A percentile compares a stretch with the other conserved stretches of the same genome.
These are phyloP conservation scores for Russula foetens DNA, from an alignment of 768 basidiomycete genomes.

Conservation along the genomic window DNA sequence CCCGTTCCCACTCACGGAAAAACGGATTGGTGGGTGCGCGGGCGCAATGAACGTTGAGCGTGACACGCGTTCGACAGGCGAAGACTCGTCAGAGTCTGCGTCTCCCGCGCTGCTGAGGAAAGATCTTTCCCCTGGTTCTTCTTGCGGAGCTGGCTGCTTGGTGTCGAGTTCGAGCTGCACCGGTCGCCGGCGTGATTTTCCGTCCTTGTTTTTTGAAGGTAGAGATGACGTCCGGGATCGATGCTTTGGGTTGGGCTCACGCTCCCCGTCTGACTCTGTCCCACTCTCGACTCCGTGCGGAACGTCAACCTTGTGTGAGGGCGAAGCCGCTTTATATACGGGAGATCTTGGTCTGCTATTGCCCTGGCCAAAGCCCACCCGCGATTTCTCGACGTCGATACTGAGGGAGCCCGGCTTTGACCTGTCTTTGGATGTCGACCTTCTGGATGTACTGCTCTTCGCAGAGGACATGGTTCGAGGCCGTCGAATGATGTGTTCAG, in stretches of 20 bases:
- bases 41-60: constrained; percentile 79
- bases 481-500: background rate
- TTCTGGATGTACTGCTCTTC: constrained; percentile 17
- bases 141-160: constrained; percentile 19
- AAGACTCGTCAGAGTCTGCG: constrained; percentile 38
- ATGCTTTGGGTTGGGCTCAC: constrained; percentile 30
- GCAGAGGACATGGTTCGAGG: background rate
- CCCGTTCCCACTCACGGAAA: constrained; percentile 77
- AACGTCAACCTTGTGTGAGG: constrained; percentile 58
- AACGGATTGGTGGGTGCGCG: constrained; percentile 83
- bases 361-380: background rate
- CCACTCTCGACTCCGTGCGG: constrained; percentile 68
- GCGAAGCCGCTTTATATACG: constrained; percentile 41
- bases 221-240: background rate
- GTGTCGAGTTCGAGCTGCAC: constrained; percentile 29
- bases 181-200: constrained; percentile 10
- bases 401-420: constrained; percentile 22
- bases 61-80: constrained; percentile 58
- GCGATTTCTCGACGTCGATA: constrained; percentile 27
- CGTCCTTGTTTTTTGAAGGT: background rate
- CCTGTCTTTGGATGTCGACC: constrained; percentile 23
- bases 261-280: constrained; percentile 54
- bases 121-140: constrained; percentile 21
- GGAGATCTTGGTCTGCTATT: constrained; percentile 23
- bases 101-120: constrained; percentile 21